Evolutionary conservation across 352 stramenopile genomes (phyloP).

Genomic region (Phytophthora hybrid): DNA sequence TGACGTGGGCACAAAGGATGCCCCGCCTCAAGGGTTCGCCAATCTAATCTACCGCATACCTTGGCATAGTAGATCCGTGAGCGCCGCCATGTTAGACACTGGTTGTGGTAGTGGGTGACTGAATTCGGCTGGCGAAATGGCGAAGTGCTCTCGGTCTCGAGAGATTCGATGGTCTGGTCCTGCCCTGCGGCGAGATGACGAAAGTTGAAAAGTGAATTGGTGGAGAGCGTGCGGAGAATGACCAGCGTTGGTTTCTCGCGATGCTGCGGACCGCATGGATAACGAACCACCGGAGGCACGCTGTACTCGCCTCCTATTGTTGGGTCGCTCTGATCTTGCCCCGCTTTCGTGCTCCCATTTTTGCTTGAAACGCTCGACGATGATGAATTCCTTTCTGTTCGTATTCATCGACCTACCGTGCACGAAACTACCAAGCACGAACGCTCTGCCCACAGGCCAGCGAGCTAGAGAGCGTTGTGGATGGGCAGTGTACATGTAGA

Average conservation of each 20-base stretch:
- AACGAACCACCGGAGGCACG: background rate
- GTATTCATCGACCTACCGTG: background rate
- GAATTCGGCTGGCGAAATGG: background rate
- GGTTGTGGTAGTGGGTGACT: background rate
- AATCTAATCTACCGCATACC: slow-evolving; percentile 7
- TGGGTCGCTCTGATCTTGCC: background rate
- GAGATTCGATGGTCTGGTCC: background rate
- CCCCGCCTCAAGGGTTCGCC: slow-evolving; percentile 17
- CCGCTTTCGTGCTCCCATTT: background rate
- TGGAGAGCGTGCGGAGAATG: background rate
- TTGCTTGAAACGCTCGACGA: slow-evolving; percentile 16
- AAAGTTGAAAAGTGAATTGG: slow-evolving; percentile 13
- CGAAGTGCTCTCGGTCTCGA: background rate
- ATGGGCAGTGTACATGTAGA: no score
- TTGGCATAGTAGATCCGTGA: slow-evolving; percentile 1
- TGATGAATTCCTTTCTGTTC: slow-evolving; percentile 20
- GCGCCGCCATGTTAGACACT: slow-evolving; percentile 4
- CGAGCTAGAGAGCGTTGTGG: no score
- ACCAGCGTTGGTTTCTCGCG: slow-evolving; percentile 12
- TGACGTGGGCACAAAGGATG: slow-evolving; percentile 6
- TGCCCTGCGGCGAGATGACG: background rate
- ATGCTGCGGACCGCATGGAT: background rate
- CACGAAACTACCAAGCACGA: background rate
- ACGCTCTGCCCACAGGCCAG: background rate
- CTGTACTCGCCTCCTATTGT: slow-evolving; percentile 15